Evolutionary conservation across 2,329 filamentous ascomycete species (phyloP), one percentile per base, ranked within the genome.

Genomic region (Alternaria infectoria): DNA sequence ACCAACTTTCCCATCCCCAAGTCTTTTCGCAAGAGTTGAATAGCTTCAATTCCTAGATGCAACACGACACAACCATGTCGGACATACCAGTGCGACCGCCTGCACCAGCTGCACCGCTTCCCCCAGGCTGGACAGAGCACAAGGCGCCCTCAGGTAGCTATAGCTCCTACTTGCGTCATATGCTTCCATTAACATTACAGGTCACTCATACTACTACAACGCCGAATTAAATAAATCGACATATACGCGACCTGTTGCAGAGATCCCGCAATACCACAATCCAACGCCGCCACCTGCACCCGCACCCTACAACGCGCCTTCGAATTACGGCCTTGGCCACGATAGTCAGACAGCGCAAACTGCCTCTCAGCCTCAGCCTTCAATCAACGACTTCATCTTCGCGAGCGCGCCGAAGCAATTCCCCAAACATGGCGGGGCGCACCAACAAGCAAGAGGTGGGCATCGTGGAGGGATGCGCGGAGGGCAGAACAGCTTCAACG

Each of bases 141-240:
- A 94, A 90, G 81, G 93, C 94, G 56, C 94, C 93, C 6, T 90
- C 91, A 54, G 88, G 88, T 88, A 80, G 60, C 54, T 67, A 55
- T 32, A 44, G 25, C 25, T 36, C 67, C 59, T 23, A 13, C 49
- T 59, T 67, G 67, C 69, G 66, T 70, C 63, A 68, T 66, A 49
- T 52, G 32, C 25, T 50, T 55, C 61, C 64, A 57, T 70, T 75
- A 59, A 73, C 61, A 44, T 7, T 8, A 17, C 61, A 87, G 93
- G 93, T 5, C 93, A 97, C 79, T 86, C 86, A 26, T 97, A 97
- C 82, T 97, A 94, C 81, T 96, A 96, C 83, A 91, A 97, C 81
- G 84, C 89, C 49, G 84, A 87, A 59, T 95, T 92, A 1, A 93
- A 96, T 73, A 87, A 92, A 74, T 97, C 94, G 1, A 97, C 94